Evolutionary conservation across 2,329 filamentous ascomycete species (phyloP).

Genomic region (Rutstroemia sp.): DNA sequence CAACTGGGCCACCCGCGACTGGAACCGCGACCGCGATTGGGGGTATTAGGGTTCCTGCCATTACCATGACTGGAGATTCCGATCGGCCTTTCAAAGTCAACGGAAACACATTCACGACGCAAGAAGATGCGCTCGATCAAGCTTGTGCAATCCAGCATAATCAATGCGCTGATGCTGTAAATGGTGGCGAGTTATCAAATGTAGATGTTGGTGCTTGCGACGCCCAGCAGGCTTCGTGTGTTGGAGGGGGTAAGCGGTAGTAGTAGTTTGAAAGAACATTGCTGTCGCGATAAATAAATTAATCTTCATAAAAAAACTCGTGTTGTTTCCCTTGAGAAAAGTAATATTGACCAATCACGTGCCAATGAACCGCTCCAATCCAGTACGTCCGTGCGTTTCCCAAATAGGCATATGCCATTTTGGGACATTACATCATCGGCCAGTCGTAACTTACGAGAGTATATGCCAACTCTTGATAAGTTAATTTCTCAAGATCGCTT

Average conservation of each 20-base stretch:
- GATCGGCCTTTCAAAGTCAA: background rate
- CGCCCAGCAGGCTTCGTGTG: background rate
- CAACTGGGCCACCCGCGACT: background rate
- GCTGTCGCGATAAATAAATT: background rate
- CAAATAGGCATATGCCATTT: background rate
- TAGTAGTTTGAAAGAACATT: background rate
- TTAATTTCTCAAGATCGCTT: too few species aligned
- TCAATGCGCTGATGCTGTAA: conserved; percentile 1
- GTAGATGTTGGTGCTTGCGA: background rate
- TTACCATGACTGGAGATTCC: background rate
- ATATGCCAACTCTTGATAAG: too few species aligned
- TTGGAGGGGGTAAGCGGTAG: background rate
- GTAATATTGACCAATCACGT: too few species aligned
- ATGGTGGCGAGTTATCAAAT: background rate
- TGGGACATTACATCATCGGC: background rate
- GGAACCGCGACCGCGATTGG: background rate
- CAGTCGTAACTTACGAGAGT: too few species aligned
- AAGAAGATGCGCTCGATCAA: background rate
- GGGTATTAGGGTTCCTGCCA: background rate
- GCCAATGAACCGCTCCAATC: too few species aligned
- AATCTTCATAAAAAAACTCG: background rate
- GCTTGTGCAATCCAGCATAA: conserved; percentile 4
- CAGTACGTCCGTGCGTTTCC: too few species aligned
- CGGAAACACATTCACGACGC: background rate
- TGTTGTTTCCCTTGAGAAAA: background rate